Conservation (phyloP, 805 yeast genomes). For the Cyberlindnera xishuangbannaensis region DNA sequence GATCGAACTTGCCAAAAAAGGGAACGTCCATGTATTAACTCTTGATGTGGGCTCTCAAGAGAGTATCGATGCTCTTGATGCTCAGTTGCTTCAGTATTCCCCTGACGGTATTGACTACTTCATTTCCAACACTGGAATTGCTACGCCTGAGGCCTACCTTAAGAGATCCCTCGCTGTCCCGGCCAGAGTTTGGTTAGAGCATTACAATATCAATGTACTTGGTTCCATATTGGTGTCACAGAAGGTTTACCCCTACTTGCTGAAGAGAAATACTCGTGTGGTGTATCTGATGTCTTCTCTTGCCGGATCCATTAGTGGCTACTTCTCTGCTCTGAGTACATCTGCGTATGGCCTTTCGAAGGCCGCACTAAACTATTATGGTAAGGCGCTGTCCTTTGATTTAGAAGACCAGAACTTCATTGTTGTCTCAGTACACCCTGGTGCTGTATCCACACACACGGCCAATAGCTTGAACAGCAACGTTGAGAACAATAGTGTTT, state of each 20-base stretch:
- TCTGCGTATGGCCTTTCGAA: conserved; percentile 34
- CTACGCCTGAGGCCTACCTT: neutral
- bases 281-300: conserved; percentile 25
- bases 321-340: conserved; percentile 4
- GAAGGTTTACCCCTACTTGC: conserved; percentile 21
- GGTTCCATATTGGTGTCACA: conserved; percentile 22
- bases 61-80: conserved; percentile 14
- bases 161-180: conserved; percentile 2
- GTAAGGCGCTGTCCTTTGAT: conserved; percentile 26
- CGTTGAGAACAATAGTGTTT: conserved; percentile 1
- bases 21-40: conserved; percentile 22
- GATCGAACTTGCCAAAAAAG: conserved; percentile 5
- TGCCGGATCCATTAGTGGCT: conserved; percentile 22
- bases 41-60: conserved; percentile 20
- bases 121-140: conserved; percentile 25
- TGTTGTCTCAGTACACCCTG: conserved; percentile 33
- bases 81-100: conserved; percentile 10
- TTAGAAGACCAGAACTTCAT: conserved; percentile 23
- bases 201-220: conserved; percentile 19
- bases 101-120: conserved; percentile 23
- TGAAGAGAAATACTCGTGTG: conserved; percentile 18
- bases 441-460: conserved; percentile 33
- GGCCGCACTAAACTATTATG: conserved; percentile 31
- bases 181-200: conserved; percentile 5
- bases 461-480: conserved; percentile 6